Base-by-base conservation (phyloP, 805 yeast species). In the Candida tallmaniae region DNA sequence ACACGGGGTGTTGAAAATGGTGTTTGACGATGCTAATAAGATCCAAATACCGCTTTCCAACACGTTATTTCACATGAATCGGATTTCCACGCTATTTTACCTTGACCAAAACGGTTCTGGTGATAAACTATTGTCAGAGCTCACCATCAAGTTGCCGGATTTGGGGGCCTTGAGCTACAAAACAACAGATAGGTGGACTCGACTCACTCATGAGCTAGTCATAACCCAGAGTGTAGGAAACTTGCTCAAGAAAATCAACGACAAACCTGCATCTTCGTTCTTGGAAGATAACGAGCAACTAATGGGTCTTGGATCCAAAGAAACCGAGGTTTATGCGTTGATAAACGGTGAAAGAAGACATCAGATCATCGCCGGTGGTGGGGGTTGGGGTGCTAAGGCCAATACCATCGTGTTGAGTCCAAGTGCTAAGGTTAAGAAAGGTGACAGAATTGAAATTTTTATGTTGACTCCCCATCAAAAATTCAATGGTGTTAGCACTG, bases 381-480 rank as follows among this genome's bases (percentile, higher is more conserved):
- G 86, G 2, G 78, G 80, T 2, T 81, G 87, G 87, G 84, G 86
- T 1, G 74, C 78, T 19, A 73, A 80, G 36, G 78, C 83, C 2
- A 74, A 74, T 22, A 73, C 78, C 51, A 62, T 81, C n/a, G 88
- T 77, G 1, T 51, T 81, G 9, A 81, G 81, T 19, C 80, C 85
- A 1, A 70, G 69, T 2, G 80, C 80, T 1, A 48, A 58, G 15
- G 46, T 70, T 5, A 35, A 35, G 2, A 55, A 48, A n/a, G 80
- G 80, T n/a, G 70, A 68, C 42, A 47, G 51, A 24, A 55, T 76
- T 26, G 62, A 67, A 40, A 75, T 76, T 46, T 65, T 41, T 48
- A 68, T 66, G 72, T 48, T 67, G 18, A 61, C 62, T 3, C 72
- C 73, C 1, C 40, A 48, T 2, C 62, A 58, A 28, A 48, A 59